A percentile compares a stretch with the other conserved stretches of the same genome.
Conservation (phyloP, 2,329 filamentous ascomycete genomes). For the Teratosphaeria nubilosa region DNA sequence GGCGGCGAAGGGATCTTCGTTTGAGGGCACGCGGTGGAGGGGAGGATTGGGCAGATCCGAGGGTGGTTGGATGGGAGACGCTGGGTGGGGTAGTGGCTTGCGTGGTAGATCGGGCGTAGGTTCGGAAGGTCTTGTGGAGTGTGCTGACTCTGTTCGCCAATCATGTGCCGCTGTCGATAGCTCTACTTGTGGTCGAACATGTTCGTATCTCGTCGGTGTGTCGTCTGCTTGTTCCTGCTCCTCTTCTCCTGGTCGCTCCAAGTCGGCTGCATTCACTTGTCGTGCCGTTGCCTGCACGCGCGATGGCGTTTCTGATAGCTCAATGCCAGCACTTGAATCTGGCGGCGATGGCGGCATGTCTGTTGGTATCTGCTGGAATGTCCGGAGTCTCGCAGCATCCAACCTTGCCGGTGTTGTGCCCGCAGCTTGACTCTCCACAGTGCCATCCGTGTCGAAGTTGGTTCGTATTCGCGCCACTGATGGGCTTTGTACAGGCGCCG, state of each 20-base stretch:
- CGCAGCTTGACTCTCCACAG: conserved; percentile 4
- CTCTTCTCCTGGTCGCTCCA: not conserved
- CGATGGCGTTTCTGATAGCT: not conserved
- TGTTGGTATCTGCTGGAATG: conserved; percentile 22
- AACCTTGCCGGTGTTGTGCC: not conserved
- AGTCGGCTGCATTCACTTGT: not conserved
- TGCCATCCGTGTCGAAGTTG: conserved; percentile 21
- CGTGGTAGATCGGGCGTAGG: not conserved
- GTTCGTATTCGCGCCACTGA: conserved; percentile 28
- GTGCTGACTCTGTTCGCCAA: not conserved
- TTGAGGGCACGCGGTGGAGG: not conserved
- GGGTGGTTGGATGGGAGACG: not conserved
- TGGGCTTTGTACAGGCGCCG: conserved; percentile 32
- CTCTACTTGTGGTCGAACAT: not conserved
- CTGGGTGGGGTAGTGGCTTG: not conserved
- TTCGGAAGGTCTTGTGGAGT: not conserved
- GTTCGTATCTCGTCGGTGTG: not conserved
- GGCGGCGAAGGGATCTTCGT: conserved; percentile 21
- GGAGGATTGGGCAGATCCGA: not conserved
- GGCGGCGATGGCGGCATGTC: conserved; percentile 26
- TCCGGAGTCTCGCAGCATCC: conserved; percentile 7
- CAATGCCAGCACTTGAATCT: conserved; percentile 22
- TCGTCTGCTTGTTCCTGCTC: not conserved
- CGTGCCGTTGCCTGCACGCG: not conserved
- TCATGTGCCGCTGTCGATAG: not conserved